Conservation (phyloP, 371 early-diverging fungal species). For the Mortierella sp. region DNA sequence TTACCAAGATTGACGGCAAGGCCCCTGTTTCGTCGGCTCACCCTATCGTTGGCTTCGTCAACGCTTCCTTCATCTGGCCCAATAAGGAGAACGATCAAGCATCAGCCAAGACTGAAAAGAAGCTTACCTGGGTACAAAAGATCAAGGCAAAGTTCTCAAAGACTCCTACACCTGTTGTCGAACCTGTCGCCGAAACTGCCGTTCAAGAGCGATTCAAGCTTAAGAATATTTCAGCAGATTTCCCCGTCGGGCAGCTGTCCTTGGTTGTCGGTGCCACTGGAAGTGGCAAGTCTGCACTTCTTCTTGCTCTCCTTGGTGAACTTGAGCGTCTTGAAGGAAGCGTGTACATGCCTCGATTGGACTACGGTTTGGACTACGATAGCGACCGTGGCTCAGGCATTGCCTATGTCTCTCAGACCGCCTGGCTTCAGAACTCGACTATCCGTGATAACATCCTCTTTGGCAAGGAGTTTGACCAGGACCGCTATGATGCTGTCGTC, state of each 20-base stretch:
- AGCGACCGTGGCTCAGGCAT: conserved; percentile 60
- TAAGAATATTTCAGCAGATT: conserved; percentile 66
- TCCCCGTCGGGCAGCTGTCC: conserved; percentile 75
- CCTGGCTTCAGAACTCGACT: conserved; percentile 90
- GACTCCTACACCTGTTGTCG: conserved; percentile 11
- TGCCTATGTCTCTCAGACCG: conserved; percentile 86
- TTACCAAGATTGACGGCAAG: conserved; percentile 45
- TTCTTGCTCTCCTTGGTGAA: conserved; percentile 75
- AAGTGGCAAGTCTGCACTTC: conserved; percentile 82
- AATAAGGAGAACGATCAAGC: conserved; percentile 51
- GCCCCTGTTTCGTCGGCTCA: conserved; percentile 9
- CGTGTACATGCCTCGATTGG: conserved; percentile 63
- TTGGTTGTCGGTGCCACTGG: conserved; percentile 86
- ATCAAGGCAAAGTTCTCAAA: conserved; percentile 38
- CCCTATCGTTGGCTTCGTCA: conserved; percentile 61
- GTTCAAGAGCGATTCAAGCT: conserved; percentile 59
- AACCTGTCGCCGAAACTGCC: conserved; percentile 28
- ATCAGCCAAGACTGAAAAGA: conserved; percentile 18
- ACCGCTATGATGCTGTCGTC: conserved; percentile 76
- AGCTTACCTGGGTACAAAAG: conserved; percentile 30
- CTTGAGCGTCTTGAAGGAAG: conserved; percentile 60
- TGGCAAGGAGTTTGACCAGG: conserved; percentile 75
- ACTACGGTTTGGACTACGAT: conserved; percentile 24
- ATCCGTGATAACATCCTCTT: conserved; percentile 90
- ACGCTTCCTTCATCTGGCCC: conserved; percentile 68